Conservation (phyloP, 768 basidiomycete species). For the Panellus pusillus region DNA sequence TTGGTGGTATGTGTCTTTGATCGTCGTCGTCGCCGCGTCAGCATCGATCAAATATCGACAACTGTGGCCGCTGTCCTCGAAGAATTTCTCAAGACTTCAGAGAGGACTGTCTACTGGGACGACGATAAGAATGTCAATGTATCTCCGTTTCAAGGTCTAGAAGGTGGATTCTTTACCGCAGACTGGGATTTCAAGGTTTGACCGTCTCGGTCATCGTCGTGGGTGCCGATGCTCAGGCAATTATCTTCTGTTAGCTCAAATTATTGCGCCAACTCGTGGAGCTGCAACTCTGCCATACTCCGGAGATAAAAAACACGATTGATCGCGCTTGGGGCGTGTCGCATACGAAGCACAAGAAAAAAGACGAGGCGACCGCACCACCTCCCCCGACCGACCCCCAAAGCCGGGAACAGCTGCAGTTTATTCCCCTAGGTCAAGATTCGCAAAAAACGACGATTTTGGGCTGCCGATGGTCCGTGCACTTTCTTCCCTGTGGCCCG, state of each 20-base stretch:
- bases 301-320: conserved; percentile 67
- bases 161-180: conserved; percentile 78
- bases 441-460: conserved; percentile 73
- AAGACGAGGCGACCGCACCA: conserved; percentile 54
- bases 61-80: conserved; percentile 68
- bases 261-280: conserved; percentile 85
- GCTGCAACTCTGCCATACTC: conserved; percentile 70
- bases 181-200: conserved; percentile 82
- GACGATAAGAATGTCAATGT: conserved; percentile 64
- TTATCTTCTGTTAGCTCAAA: conserved; percentile 56
- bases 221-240: conserved; percentile 14
- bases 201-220: conserved; percentile 26
- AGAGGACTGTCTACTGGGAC: conserved; percentile 81
- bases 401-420: conserved; percentile 63
- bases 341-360: conserved; percentile 85
- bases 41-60: conserved; percentile 79
- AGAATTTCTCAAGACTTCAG: conserved; percentile 71
- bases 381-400: conserved; percentile 61
- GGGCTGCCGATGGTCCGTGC: conserved; percentile 88
- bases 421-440: conserved; percentile 79
- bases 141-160: conserved; percentile 67
- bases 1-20: conserved; percentile 32
- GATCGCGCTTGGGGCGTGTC: conserved; percentile 87
- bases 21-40: conserved; percentile 39
- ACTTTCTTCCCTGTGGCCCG: conserved; percentile 34